phyloP scores from a whole-genome alignment of 331 rosid species.

The Quercus lobata region DNA sequence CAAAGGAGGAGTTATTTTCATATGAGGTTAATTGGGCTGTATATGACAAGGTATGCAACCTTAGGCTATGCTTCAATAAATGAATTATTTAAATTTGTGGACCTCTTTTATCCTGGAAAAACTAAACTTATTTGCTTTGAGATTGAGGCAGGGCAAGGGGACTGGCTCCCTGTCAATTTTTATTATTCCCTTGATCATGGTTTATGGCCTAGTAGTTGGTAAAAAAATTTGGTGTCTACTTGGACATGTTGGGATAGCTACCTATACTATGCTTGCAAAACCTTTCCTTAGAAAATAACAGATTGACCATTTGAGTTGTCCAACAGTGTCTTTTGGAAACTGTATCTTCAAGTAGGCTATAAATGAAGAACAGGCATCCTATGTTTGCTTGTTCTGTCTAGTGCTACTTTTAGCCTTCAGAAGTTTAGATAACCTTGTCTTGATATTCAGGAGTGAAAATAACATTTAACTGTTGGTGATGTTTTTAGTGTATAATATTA shows the following conservation, averaged over 20 bases:
- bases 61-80: neutral
- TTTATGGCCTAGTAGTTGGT: neutral
- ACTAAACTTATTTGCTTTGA: neutral
- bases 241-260: neutral
- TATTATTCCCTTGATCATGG: neutral
- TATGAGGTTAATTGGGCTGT: slow-evolving; percentile 87
- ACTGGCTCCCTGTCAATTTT: no score
- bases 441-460: neutral
- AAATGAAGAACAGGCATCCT: neutral
- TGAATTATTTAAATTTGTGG: slow-evolving; percentile 8
- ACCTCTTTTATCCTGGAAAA: neutral
- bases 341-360: neutral
- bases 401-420: neutral
- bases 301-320: neutral
- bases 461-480: neutral
- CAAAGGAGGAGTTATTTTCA: slow-evolving; percentile 94
- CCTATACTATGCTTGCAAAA: neutral
- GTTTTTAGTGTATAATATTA: neutral
- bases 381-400: neutral
- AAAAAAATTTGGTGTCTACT: neutral
- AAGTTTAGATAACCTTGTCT: neutral
- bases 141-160: no score
- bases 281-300: neutral
- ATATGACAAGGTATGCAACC: slow-evolving; percentile 69
- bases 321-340: neutral